Percentiles rank a stretch among this genome's conserved stretches.
These are phyloP conservation scores for Pseudoperonospora humuli DNA, from an alignment of 352 stramenopile species.

Conservation along the genomic window DNA sequence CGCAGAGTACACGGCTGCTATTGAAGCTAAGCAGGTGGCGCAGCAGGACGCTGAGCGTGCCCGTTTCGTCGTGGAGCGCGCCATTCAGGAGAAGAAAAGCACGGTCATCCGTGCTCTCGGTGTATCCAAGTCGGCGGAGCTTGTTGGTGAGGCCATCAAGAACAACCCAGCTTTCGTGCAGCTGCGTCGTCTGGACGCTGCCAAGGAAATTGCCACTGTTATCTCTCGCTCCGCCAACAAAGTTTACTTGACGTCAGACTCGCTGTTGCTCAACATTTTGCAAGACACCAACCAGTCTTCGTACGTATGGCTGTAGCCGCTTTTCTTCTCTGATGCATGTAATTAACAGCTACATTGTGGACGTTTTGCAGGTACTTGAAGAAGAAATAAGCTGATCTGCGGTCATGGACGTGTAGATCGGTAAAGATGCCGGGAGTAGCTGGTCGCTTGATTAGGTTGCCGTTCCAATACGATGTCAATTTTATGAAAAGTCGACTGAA, in stretches of 20 bases:
- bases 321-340: not conserved
- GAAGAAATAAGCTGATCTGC: slow-evolving; percentile 31
- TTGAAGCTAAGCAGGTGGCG: slow-evolving; percentile 99
- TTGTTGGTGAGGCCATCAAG: slow-evolving; percentile 98
- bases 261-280: slow-evolving; percentile 95
- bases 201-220: slow-evolving; percentile 97
- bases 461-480: too few species aligned
- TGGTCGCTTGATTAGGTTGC: too few species aligned
- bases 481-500: too few species aligned
- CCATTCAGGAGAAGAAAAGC: slow-evolving; percentile 98
- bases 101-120: slow-evolving; percentile 95
- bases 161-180: slow-evolving; percentile 99
- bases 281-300: slow-evolving; percentile 48
- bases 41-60: slow-evolving; percentile 98
- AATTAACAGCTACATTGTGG: not conserved
- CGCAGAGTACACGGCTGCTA: slow-evolving; percentile 96
- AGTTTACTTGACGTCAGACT: slow-evolving; percentile 97
- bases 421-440: too few species aligned
- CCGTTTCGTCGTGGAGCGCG: slow-evolving; percentile 97
- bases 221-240: slow-evolving; percentile 94
- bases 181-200: slow-evolving; percentile 96
- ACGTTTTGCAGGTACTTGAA: slow-evolving; percentile 18
- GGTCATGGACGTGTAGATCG: too few species aligned
- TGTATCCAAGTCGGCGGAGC: slow-evolving; percentile 97
- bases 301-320: slow-evolving; percentile 24